Conservation (phyloP, 2,329 filamentous ascomycete genomes). For the Ceratocystiopsis sp. region DNA sequence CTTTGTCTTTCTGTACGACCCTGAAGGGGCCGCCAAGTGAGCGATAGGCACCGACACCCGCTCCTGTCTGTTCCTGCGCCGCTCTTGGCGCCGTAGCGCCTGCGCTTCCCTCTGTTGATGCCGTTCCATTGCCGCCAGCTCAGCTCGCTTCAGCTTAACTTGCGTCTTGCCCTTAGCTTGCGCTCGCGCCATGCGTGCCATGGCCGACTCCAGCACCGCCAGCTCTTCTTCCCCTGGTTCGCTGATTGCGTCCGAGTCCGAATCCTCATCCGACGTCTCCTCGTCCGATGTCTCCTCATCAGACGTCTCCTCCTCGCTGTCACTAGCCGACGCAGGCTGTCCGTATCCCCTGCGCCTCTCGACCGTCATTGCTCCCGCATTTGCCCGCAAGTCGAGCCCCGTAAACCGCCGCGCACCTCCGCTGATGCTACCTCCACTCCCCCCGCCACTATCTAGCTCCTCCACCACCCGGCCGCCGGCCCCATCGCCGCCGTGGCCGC, state of each 20-base stretch:
- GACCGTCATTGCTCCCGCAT: neutral
- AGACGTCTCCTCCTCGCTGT: constrained; percentile 1
- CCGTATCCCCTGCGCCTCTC: constrained; percentile 18
- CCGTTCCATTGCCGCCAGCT: constrained; percentile 65
- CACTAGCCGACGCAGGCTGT: no score
- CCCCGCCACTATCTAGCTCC: constrained; percentile 43
- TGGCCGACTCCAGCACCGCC: constrained; percentile 56
- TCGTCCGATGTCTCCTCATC: neutral
- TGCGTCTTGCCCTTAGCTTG: constrained; percentile 60
- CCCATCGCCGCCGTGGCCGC: neutral
- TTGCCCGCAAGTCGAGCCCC: constrained; percentile 19
- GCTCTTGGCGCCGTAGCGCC: constrained; percentile 17
- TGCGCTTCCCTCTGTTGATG: constrained; percentile 41
- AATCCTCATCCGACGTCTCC: constrained; percentile 22
- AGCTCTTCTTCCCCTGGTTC: constrained; percentile 39
- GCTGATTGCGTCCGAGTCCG: constrained; percentile 26
- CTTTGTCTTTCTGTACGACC: constrained; percentile 13
- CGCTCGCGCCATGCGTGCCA: constrained; percentile 65
- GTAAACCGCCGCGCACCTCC: constrained; percentile 36
- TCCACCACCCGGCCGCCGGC: constrained; percentile 36
- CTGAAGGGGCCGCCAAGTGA: constrained; percentile 28
- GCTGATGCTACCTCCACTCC: constrained; percentile 35
- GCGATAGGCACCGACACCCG: constrained; percentile 36
- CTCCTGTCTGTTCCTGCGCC: constrained; percentile 16
- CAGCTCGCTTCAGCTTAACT: constrained; percentile 62